Percentiles rank a stretch among this genome's conserved stretches.
These are phyloP conservation scores for Artemisia argyi DNA, from an alignment of 129 eudicot species.

Conservation along the genomic window DNA sequence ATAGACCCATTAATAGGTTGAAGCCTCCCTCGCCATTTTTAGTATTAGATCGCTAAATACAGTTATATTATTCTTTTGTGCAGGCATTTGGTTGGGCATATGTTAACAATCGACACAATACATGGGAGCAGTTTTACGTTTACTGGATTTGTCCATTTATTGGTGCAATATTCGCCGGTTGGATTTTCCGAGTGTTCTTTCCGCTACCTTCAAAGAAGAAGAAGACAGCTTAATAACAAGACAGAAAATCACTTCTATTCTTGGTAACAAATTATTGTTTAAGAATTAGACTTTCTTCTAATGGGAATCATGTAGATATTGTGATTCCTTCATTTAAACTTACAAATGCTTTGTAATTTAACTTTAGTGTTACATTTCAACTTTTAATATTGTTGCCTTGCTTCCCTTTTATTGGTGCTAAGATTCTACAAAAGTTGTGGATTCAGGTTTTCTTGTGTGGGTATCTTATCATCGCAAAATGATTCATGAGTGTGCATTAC, in stretches of 20 bases:
- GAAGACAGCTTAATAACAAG: slow-evolving; percentile 46
- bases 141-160: slow-evolving; percentile 79
- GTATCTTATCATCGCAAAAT: no score
- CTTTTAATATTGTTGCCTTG: background rate
- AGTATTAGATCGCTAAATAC: background rate
- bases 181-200: slow-evolving; percentile 65
- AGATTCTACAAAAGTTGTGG: background rate
- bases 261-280: slow-evolving; percentile 20
- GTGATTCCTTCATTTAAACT: slow-evolving; percentile 12
- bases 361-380: background rate
- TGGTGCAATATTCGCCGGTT: slow-evolving; percentile 75
- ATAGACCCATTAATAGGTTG: background rate
- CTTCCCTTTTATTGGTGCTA: background rate
- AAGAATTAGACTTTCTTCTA: background rate
- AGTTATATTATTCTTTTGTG: background rate
- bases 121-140: slow-evolving; percentile 85
- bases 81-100: slow-evolving; percentile 93
- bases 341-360: slow-evolving; percentile 21
- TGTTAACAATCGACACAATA: slow-evolving; percentile 58
- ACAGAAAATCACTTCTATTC: background rate
- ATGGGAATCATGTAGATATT: slow-evolving; percentile 12
- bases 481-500: background rate
- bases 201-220: slow-evolving; percentile 57
- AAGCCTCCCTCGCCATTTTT: background rate
- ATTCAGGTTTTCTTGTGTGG: background rate